phyloP scores from a whole-genome alignment of 495 filamentous ascomycete genomes.

The Talaromyces borbonicus region DNA sequence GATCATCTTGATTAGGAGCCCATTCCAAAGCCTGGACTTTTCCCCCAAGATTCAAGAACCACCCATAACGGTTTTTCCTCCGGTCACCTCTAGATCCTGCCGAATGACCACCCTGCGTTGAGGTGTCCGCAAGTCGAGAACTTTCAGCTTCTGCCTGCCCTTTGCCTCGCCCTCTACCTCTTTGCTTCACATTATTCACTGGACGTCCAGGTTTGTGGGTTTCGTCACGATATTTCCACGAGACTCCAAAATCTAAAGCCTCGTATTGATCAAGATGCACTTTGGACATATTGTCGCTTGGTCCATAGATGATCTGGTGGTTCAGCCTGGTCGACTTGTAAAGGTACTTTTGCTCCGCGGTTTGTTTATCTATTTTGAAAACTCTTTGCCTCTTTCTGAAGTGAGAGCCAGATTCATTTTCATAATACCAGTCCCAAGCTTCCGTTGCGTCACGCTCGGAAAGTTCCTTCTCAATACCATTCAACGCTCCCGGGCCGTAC shows the following conservation, averaged over 20 bases:
- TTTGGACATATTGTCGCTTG: constrained; percentile 29
- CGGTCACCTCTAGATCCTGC: neutral
- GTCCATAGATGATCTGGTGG: constrained; percentile 44
- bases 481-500: constrained; percentile 33
- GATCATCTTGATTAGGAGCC: constrained; percentile 43
- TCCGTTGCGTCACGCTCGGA: constrained; percentile 31
- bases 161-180: constrained; percentile 4
- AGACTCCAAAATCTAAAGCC: constrained; percentile 31
- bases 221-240: constrained; percentile 26
- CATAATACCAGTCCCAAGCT: constrained; percentile 50
- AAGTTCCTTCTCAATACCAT: constrained; percentile 29
- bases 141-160: neutral
- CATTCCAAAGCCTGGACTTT: constrained; percentile 45
- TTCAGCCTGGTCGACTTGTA: constrained; percentile 18
- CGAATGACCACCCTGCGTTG: neutral
- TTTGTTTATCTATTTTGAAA: constrained; percentile 19
- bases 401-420: constrained; percentile 20
- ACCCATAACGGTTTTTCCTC: constrained; percentile 37
- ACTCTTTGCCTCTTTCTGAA: constrained; percentile 31
- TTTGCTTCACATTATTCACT: constrained; percentile 5
- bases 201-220: neutral
- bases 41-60: constrained; percentile 46
- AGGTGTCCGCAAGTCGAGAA: neutral
- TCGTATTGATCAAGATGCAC: constrained; percentile 32
- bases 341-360: constrained; percentile 29